A percentile compares a stretch with the other conserved stretches of the same genome.
phyloP scores from a whole-genome alignment of 805 yeast genomes.

The Candida hungchunana region DNA sequence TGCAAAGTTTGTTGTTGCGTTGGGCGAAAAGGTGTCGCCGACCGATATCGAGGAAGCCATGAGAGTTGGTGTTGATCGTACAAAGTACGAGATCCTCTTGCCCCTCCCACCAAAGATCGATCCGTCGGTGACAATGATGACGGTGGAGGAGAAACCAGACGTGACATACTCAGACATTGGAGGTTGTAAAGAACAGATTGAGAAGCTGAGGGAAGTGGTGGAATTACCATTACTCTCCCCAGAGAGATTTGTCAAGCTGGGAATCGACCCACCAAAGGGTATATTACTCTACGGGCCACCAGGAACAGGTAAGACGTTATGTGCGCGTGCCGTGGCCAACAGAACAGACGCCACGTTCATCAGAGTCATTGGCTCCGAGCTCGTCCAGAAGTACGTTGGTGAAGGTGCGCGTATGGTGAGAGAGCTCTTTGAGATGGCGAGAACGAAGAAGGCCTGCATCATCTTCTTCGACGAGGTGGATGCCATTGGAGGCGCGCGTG shows the following conservation, averaged over 20 bases:
- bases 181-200: constrained; percentile 98
- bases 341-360: constrained; percentile 99
- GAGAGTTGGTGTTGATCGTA: constrained; percentile 99
- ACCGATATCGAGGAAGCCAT: constrained; percentile 99
- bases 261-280: constrained; percentile 99
- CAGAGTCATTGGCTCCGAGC: constrained; percentile 96
- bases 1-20: constrained; percentile 94
- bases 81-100: constrained; percentile 92
- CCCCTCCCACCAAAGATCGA: constrained; percentile 98
- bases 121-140: constrained; percentile 99
- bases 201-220: constrained; percentile 92
- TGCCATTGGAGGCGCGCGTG: constrained; percentile 99
- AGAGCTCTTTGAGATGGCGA: constrained; percentile 97
- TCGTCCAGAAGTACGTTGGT: constrained; percentile 98
- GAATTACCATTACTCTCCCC: constrained; percentile 92
- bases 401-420: constrained; percentile 99
- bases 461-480: constrained; percentile 98
- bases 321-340: constrained; percentile 99
- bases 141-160: constrained; percentile 98
- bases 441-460: constrained; percentile 96
- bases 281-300: constrained; percentile 96
- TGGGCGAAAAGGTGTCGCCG: constrained; percentile 96
- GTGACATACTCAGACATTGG: constrained; percentile 98
- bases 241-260: constrained; percentile 92
- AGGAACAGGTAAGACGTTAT: constrained; percentile 96